phyloP scores from a whole-genome alignment of 1,284 basidiomycete species.

The Inonotus hispidus region DNA sequence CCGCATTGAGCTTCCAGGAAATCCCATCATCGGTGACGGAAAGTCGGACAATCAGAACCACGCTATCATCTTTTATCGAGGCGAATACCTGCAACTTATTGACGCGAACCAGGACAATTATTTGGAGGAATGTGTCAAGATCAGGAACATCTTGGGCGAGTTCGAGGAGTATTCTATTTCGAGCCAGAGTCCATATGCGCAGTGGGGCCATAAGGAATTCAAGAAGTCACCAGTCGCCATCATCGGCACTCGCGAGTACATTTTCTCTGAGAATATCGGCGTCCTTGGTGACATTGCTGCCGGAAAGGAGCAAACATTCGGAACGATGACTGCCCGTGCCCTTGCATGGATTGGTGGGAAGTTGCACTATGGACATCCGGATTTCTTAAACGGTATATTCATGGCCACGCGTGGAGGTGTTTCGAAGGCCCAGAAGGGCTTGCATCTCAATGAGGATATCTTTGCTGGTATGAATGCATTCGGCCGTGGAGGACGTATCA shows the following conservation, averaged over 20 bases:
- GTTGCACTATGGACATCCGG: slow-evolving; percentile 97
- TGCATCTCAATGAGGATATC: slow-evolving; percentile 99
- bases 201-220: slow-evolving; percentile 91
- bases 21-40: slow-evolving; percentile 99
- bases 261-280: slow-evolving; percentile 99
- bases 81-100: slow-evolving; percentile 98
- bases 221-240: slow-evolving; percentile 92
- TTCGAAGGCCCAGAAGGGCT: slow-evolving; percentile 98
- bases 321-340: slow-evolving; percentile 95
- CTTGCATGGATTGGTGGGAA: slow-evolving; percentile 98
- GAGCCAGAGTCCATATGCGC: slow-evolving; percentile 91
- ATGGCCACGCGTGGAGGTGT: slow-evolving; percentile 99
- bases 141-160: slow-evolving; percentile 94
- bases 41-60: slow-evolving; percentile 99
- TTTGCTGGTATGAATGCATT: slow-evolving; percentile 99
- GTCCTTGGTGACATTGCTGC: slow-evolving; percentile 98
- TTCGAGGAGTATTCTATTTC: slow-evolving; percentile 95
- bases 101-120: slow-evolving; percentile 99
- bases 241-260: slow-evolving; percentile 98
- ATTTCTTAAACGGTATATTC: slow-evolving; percentile 98
- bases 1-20: slow-evolving; percentile 95
- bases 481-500: slow-evolving; percentile 97
- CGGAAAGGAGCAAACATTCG: slow-evolving; percentile 99
- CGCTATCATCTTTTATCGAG: slow-evolving; percentile 98
- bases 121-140: slow-evolving; percentile 98